These are phyloP conservation scores for Linnemannia schmuckeri DNA, from an alignment of 192 early-diverging fungal genomes.

Conservation along the genomic window DNA sequence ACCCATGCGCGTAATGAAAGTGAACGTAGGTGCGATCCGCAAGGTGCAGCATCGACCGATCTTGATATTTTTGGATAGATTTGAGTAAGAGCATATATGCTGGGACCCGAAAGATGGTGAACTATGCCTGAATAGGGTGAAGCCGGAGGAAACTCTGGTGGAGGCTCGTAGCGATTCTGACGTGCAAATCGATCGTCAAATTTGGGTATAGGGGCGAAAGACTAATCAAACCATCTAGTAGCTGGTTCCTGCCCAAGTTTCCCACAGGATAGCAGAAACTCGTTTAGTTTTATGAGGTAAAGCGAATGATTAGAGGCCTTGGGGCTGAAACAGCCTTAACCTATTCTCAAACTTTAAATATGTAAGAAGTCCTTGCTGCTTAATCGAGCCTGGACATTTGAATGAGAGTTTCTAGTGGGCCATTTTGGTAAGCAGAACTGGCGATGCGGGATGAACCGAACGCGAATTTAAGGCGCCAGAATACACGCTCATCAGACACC, in stretches of 20 bases:
- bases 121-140: no score
- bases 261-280: conserved; percentile 86
- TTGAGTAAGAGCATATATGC: no score
- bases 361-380: no score
- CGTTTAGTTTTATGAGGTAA: conserved; percentile 84
- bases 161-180: no score
- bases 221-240: conserved; percentile 90
- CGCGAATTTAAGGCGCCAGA: conserved; percentile 81
- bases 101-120: no score
- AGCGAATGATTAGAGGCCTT: conserved; percentile 89
- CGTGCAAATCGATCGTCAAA: conserved; percentile 84
- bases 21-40: no score
- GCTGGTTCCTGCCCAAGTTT: conserved; percentile 89
- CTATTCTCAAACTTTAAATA: no score
- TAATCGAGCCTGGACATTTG: conserved; percentile 73
- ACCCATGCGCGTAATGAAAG: no score
- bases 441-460: conserved; percentile 90
- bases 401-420: conserved; percentile 90
- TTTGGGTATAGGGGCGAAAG: conserved; percentile 88
- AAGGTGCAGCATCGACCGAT: no score
- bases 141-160: no score
- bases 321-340: conserved; percentile 80
- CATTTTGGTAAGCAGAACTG: conserved; percentile 94
- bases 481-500: no score
- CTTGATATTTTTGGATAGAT: no score